A percentile compares a stretch with the other conserved stretches of the same genome.
These are phyloP conservation scores for Pseudogymnoascus sp. DNA, from an alignment of 2,329 filamentous ascomycete genomes.

Conservation along the genomic window DNA sequence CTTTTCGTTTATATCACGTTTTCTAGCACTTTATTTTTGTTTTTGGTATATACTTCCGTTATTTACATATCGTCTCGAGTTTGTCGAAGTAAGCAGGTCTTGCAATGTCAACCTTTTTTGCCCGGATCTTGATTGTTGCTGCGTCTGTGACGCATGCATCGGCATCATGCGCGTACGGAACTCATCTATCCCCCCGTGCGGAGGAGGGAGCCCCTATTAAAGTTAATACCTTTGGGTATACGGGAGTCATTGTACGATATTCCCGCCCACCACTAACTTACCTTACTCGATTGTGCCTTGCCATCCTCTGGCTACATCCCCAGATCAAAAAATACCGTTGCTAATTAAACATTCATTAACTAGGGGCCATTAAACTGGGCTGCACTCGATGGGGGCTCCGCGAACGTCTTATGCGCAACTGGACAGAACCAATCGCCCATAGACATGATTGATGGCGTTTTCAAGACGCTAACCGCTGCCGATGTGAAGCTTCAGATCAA, in stretches of 20 bases:
- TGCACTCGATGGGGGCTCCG: background rate
- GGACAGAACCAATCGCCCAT: constrained; percentile 6
- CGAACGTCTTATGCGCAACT: constrained; percentile 3
- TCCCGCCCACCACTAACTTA: background rate
- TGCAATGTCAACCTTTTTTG: background rate
- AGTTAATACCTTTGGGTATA: constrained; percentile 34
- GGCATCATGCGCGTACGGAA: constrained; percentile 36
- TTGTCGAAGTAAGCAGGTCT: constrained; percentile 4
- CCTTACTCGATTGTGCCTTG: background rate
- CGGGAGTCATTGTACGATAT: constrained; percentile 29
- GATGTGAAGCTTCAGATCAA: background rate
- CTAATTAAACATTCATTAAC: background rate
- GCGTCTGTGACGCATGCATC: constrained; percentile 25
- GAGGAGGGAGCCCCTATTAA: constrained; percentile 27
- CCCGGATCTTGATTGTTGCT: background rate
- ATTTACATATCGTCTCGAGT: background rate
- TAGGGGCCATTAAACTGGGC: constrained; percentile 4
- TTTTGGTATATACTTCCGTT: background rate
- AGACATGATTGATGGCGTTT: background rate
- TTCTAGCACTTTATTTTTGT: background rate
- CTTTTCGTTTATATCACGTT: background rate
- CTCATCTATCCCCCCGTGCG: constrained; percentile 29
- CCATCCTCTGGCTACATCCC: background rate
- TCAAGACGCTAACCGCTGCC: background rate
- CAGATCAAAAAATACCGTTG: background rate